phyloP scores from a whole-genome alignment of 2,329 filamentous ascomycete species.

The Fusarium concolor region DNA sequence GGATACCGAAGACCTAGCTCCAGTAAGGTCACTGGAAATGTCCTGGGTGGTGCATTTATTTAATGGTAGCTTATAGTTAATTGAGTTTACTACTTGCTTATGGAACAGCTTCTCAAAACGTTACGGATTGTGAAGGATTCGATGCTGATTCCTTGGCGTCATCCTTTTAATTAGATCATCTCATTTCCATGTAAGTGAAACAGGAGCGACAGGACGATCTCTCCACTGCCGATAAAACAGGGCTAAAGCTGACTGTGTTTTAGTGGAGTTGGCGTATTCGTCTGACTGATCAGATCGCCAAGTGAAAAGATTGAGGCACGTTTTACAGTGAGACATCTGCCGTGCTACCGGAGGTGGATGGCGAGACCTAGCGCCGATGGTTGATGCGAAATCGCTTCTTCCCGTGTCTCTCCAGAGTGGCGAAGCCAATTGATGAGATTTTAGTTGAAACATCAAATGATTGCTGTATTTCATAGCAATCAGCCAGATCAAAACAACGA shows the following conservation, averaged over 20 bases:
- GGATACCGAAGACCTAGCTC: neutral
- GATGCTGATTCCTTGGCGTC: slow-evolving; percentile 1
- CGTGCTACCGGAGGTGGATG: no score
- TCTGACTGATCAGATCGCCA: neutral
- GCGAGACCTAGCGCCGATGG: no score
- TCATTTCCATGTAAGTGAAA: neutral
- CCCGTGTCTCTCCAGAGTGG: neutral
- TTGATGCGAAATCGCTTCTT: neutral
- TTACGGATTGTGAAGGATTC: neutral
- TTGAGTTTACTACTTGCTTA: neutral
- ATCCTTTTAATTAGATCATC: slow-evolving; percentile 13
- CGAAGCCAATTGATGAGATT: neutral
- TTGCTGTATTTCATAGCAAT: no score
- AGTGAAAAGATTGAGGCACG: neutral
- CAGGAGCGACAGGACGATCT: neutral
- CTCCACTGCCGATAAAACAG: slow-evolving; percentile 5
- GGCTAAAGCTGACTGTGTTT: neutral
- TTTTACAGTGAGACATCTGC: neutral
- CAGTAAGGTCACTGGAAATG: neutral
- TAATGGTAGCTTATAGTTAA: neutral
- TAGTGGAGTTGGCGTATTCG: neutral
- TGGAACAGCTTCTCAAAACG: neutral
- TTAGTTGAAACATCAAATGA: neutral
- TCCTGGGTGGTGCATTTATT: slow-evolving; percentile 25
- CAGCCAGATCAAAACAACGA: no score